Conservation (phyloP, 169 alveolate species). For the Cryptosporidium meleagridis region DNA sequence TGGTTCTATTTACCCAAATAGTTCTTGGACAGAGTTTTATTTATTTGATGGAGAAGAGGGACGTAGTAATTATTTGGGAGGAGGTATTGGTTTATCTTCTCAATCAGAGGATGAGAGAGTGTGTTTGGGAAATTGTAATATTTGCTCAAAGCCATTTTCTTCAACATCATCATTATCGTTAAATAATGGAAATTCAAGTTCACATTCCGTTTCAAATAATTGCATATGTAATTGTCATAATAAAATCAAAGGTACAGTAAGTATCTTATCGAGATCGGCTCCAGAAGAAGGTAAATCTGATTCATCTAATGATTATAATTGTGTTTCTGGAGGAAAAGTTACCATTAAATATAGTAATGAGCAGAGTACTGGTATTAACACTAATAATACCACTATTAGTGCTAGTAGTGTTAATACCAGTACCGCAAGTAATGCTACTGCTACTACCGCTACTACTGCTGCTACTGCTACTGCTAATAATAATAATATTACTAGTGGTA, state of each 20-base stretch:
- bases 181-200: too few relatives aligned
- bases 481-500: neutral
- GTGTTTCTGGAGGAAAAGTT: neutral
- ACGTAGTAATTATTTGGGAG: neutral
- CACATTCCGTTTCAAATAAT: neutral
- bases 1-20: slow-evolving; percentile 62
- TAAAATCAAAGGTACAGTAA: too few relatives aligned
- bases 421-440: neutral
- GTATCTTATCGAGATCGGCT: neutral
- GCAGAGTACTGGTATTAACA: neutral
- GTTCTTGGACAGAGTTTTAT: slow-evolving; percentile 62
- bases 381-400: neutral
- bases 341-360: neutral
- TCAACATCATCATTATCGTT: neutral
- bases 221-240: neutral
- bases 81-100: neutral
- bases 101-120: neutral
- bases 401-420: neutral
- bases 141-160: neutral
- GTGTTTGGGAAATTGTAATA: neutral
- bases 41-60: neutral
- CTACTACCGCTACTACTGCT: neutral
- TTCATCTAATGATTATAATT: neutral
- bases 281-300: neutral
- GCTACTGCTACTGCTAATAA: neutral